A percentile compares a stretch with the other conserved stretches of the same genome.
Evolutionary conservation across 2,329 filamentous ascomycete species (phyloP).

Genomic region (Ophiostoma perfectum): DNA sequence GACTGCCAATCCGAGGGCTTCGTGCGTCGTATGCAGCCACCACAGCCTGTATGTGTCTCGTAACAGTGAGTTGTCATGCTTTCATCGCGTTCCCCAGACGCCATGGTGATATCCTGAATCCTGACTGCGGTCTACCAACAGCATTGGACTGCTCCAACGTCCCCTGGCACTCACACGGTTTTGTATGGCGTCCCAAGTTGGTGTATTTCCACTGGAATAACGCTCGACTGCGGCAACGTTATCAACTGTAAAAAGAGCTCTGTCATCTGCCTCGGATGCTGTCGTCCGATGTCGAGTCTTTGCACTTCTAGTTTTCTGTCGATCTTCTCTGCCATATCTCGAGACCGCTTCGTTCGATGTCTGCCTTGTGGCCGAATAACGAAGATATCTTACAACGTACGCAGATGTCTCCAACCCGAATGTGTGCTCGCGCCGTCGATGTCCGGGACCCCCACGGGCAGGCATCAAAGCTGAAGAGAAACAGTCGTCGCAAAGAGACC

Average conservation of each 20-base stretch:
- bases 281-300: not conserved
- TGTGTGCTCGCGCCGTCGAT: too few species aligned
- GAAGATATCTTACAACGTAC: too few species aligned
- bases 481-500: too few species aligned
- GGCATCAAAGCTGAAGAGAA: too few species aligned
- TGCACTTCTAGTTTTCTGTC: not conserved
- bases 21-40: not conserved
- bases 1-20: too few species aligned
- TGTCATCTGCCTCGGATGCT: not conserved
- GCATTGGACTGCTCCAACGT: too few species aligned
- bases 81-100: not conserved
- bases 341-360: too few species aligned
- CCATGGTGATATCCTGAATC: not conserved
- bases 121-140: not conserved
- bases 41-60: not conserved
- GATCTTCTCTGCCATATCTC: too few species aligned
- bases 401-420: too few species aligned
- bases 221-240: not conserved
- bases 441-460: too few species aligned
- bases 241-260: not conserved
- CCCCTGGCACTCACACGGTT: not conserved
- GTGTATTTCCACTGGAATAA: conserved; percentile 7
- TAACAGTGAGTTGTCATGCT: not conserved
- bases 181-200: not conserved
- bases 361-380: too few species aligned